Evolutionary conservation across 352 stramenopile genomes (phyloP).

Genomic region (Pythium phragmitis): DNA sequence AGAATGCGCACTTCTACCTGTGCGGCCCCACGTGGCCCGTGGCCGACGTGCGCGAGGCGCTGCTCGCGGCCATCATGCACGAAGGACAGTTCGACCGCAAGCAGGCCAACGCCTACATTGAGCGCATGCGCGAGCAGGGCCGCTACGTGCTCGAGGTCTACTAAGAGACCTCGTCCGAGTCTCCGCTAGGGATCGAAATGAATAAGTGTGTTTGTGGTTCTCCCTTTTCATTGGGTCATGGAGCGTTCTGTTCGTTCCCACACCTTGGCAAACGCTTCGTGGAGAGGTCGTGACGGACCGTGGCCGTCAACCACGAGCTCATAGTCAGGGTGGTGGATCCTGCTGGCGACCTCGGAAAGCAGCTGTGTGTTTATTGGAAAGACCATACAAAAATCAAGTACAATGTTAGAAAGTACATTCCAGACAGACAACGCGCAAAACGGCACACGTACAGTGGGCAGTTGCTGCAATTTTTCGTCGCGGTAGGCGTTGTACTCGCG

Average conservation of each 20-base stretch:
- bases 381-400: constrained; percentile 19
- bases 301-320: constrained; percentile 52
- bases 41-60: constrained; percentile 67
- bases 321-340: constrained; percentile 47
- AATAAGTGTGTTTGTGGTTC: neutral
- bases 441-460: constrained; percentile 48
- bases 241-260: constrained; percentile 1
- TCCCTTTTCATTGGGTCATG: neutral
- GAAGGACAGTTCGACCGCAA: constrained; percentile 58
- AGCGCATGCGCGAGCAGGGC: constrained; percentile 76
- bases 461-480: constrained; percentile 42
- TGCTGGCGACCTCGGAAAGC: constrained; percentile 32
- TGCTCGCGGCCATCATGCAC: constrained; percentile 55
- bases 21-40: constrained; percentile 84
- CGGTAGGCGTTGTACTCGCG: constrained; percentile 51
- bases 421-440: neutral
- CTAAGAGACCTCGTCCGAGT: constrained; percentile 32
- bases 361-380: constrained; percentile 24
- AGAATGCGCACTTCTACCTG: constrained; percentile 86
- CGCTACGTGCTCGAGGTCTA: constrained; percentile 87
- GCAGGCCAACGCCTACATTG: constrained; percentile 68
- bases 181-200: neutral
- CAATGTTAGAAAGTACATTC: constrained; percentile 21
- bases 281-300: constrained; percentile 43
- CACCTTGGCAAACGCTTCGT: constrained; percentile 20